phyloP scores from a whole-genome alignment of 148 eudicot species.

The Rhododendron ferrugineum region DNA sequence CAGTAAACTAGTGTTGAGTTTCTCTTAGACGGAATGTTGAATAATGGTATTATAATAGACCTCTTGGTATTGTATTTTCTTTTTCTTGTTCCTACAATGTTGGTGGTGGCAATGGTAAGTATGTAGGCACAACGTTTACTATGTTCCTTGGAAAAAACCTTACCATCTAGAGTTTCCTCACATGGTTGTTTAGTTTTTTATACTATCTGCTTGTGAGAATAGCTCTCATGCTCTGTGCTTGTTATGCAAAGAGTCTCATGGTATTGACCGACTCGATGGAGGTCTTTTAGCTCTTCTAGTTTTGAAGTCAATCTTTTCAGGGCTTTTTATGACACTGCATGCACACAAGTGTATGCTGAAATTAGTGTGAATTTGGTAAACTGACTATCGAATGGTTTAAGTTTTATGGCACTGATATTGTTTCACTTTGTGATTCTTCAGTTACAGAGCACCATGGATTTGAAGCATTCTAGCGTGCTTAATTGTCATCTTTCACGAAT shows the following conservation, averaged over 20 bases:
- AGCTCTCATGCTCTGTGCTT: background rate
- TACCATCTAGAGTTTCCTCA: background rate
- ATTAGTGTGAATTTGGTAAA: background rate
- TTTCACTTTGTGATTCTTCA: constrained; percentile 13
- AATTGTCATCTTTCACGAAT: constrained; percentile 17
- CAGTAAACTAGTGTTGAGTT: background rate
- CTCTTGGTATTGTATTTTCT: background rate
- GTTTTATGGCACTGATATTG: background rate
- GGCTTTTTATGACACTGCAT: background rate
- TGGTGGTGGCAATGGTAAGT: background rate
- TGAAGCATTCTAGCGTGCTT: constrained; percentile 20
- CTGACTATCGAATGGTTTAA: background rate
- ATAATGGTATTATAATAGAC: background rate
- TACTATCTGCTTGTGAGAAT: background rate
- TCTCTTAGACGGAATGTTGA: background rate
- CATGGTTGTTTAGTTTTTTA: background rate
- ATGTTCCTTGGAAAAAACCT: background rate
- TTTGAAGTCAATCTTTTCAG: background rate
- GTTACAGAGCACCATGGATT: constrained; percentile 20
- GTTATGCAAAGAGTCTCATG: background rate
- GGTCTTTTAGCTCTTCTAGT: background rate
- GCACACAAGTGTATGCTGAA: background rate
- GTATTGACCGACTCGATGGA: background rate
- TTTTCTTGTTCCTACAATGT: background rate
- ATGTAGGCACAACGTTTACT: background rate